Evolutionary conservation across 1,284 basidiomycete species (phyloP).

Genomic region (Salmacisia buchloeana): DNA sequence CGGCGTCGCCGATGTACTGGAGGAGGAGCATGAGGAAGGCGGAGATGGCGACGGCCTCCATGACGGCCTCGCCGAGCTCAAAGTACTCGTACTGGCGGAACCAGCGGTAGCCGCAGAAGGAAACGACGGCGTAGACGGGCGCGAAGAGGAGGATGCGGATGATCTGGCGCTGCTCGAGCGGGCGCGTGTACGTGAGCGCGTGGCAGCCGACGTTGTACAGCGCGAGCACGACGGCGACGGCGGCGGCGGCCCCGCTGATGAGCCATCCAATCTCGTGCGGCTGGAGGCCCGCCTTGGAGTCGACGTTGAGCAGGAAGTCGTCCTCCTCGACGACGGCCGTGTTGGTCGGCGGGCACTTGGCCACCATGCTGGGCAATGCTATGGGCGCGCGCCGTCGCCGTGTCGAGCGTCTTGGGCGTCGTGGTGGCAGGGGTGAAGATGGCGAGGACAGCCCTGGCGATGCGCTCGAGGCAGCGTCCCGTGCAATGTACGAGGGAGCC

Average conservation of each 20-base stretch:
- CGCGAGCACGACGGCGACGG: constrained; percentile 22
- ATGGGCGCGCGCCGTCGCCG: too few relatives aligned
- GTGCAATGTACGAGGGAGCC: too few relatives aligned
- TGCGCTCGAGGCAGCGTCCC: too few relatives aligned
- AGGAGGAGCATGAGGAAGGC: constrained; percentile 63
- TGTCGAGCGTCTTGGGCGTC: too few relatives aligned
- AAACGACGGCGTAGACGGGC: constrained; percentile 24
- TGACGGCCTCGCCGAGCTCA: constrained; percentile 45
- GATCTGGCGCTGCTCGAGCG: constrained; percentile 67
- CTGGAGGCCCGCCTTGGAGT: background rate
- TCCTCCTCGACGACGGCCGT: constrained; percentile 3
- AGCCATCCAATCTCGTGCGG: constrained; percentile 63
- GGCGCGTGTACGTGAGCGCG: constrained; percentile 63
- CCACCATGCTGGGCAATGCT: constrained; percentile 4
- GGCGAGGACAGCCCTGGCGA: too few relatives aligned
- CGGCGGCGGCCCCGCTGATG: constrained; percentile 63
- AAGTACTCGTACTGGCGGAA: constrained; percentile 18
- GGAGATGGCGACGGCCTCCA: constrained; percentile 65
- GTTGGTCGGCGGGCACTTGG: background rate
- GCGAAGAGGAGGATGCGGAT: constrained; percentile 52
- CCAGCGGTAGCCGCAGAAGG: constrained; percentile 19
- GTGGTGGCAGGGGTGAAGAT: too few relatives aligned
- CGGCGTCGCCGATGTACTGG: constrained; percentile 71
- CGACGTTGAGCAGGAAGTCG: background rate
- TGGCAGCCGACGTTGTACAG: constrained; percentile 55